Evolutionary conservation across 2,329 filamentous ascomycete species (phyloP).

Genomic region (Stachybotrys chlorohalonatus): DNA sequence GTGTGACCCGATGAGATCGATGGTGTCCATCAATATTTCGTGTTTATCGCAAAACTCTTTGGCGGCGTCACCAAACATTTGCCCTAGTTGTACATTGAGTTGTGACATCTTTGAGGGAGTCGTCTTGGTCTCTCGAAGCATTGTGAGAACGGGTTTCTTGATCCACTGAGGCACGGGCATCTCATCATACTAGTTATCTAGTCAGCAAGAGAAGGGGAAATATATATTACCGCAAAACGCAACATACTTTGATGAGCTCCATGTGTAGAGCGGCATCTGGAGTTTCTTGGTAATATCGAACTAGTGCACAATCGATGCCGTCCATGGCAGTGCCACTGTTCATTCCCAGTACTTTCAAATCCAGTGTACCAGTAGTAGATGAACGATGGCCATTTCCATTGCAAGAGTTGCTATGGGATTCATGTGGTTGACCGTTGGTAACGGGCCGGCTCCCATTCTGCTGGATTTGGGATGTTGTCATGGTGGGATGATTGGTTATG

Average conservation of each 20-base stretch:
- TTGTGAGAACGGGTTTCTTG: slow-evolving; percentile 45
- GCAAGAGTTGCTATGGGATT: neutral
- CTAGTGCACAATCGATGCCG: slow-evolving; percentile 47
- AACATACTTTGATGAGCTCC: slow-evolving; percentile 31
- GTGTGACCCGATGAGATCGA: slow-evolving; percentile 47
- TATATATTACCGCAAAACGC: neutral
- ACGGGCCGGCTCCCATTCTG: slow-evolving; percentile 2
- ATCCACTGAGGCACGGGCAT: slow-evolving; percentile 44
- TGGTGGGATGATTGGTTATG: neutral
- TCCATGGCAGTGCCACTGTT: slow-evolving; percentile 42
- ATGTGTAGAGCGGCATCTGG: slow-evolving; percentile 43
- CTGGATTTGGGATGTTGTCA: slow-evolving; percentile 1
- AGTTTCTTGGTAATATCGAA: slow-evolving; percentile 42
- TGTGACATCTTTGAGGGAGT: slow-evolving; percentile 43
- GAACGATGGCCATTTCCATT: neutral
- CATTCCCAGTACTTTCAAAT: slow-evolving; percentile 43
- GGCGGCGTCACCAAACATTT: slow-evolving; percentile 43
- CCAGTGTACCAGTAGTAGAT: slow-evolving; percentile 14
- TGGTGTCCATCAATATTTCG: slow-evolving; percentile 30
- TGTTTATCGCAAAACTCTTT: slow-evolving; percentile 38
- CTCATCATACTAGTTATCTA: slow-evolving; percentile 34
- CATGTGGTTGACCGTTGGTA: slow-evolving; percentile 3
- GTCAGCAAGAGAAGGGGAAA: neutral
- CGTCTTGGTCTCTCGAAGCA: slow-evolving; percentile 43
- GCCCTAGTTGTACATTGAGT: slow-evolving; percentile 47